Conservation (phyloP, 139 green algal genomes). For the Tetraselmis striata region DNA sequence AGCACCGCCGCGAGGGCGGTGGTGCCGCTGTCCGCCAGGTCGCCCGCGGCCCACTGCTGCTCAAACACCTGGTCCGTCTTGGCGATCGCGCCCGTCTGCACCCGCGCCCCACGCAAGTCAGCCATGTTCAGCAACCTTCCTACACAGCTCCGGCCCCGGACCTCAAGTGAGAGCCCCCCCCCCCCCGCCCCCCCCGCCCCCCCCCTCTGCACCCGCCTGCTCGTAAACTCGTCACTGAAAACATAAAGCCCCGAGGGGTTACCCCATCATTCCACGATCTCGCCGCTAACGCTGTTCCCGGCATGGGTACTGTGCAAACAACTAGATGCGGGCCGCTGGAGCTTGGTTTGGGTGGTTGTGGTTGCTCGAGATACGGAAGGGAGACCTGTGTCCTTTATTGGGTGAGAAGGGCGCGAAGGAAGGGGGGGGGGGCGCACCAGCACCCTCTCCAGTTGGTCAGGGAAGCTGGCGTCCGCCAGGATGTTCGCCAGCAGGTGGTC, state of each 20-base stretch:
- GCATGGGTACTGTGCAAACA: too few species aligned
- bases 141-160: too few species aligned
- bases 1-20: conserved; percentile 36
- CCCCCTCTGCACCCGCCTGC: neutral
- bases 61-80: conserved; percentile 3
- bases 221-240: neutral
- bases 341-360: too few species aligned
- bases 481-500: conserved; percentile 11
- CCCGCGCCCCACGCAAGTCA: too few species aligned
- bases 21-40: neutral
- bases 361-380: too few species aligned
- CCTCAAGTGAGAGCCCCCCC: too few species aligned
- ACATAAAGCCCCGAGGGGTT: neutral
- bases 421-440: too few species aligned
- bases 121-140: too few species aligned
- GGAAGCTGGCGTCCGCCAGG: neutral
- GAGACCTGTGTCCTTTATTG: too few species aligned
- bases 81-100: neutral
- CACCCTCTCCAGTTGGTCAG: neutral
- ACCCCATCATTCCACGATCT: neutral
- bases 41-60: neutral
- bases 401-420: too few species aligned
- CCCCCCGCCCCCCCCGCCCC: neutral
- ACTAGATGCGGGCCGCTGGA: too few species aligned
- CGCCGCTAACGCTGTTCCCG: conserved; percentile 11